A percentile compares a stretch with the other conserved stretches of the same genome.
Evolutionary conservation across 176 grass and related monocot species (phyloP).

Genomic region (Paspalum notatum): DNA sequence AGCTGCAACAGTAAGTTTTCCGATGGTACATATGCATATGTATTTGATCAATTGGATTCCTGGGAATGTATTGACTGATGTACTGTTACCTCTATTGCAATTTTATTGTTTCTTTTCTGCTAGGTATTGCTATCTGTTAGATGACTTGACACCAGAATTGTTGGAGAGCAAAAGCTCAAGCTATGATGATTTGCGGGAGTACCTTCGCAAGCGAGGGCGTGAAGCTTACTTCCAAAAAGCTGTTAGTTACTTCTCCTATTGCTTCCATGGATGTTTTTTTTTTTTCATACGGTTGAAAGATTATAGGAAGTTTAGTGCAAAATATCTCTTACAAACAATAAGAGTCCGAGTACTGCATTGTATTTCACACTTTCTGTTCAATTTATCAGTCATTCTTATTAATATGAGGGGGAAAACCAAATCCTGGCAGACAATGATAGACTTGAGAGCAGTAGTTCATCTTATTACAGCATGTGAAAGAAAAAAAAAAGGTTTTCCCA

Average conservation of each 20-base stretch:
- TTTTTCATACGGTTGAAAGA: neutral
- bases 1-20: conserved; percentile 94
- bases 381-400: conserved; percentile 25
- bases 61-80: conserved; percentile 25
- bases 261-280: conserved; percentile 4
- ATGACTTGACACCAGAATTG: conserved; percentile 82
- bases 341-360: neutral
- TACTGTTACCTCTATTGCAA: conserved; percentile 15
- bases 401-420: neutral
- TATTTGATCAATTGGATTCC: conserved; percentile 34
- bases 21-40: conserved; percentile 2
- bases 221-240: conserved; percentile 94
- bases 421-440: conserved; percentile 9
- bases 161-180: conserved; percentile 72
- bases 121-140: conserved; percentile 93
- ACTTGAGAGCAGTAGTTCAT: conserved; percentile 2
- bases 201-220: conserved; percentile 76
- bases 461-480: neutral
- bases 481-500: neutral
- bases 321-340: neutral
- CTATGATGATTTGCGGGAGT: conserved; percentile 78
- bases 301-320: conserved; percentile 14
- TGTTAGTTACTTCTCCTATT: conserved; percentile 52
- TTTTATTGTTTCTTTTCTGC: conserved; percentile 29
- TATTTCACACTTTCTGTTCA: neutral